These are phyloP conservation scores for Saccharum officinarum DNA, from an alignment of 176 grass and related monocot species.

Conservation along the genomic window DNA sequence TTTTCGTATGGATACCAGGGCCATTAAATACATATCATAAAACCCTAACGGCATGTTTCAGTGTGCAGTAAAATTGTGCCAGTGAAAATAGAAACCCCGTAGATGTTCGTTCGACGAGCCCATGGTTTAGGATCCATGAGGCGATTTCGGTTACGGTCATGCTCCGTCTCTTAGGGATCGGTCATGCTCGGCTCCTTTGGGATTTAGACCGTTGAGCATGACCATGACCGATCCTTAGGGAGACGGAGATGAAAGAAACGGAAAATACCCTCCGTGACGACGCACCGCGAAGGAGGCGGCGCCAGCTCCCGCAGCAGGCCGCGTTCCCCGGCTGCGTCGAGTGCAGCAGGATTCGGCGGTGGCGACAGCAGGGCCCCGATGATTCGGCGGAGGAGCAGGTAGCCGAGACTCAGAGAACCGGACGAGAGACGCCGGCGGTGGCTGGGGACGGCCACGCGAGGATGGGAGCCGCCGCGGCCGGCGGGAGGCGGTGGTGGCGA, in stretches of 20 bases:
- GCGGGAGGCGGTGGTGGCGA: constrained; percentile 27
- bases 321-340: neutral
- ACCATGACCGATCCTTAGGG: constrained; percentile 17
- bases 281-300: neutral
- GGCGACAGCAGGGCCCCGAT: neutral
- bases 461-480: neutral
- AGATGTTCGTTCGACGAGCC: neutral
- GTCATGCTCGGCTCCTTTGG: no score
- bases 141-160: neutral
- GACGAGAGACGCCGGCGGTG: neutral
- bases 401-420: neutral
- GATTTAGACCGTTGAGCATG: no score
- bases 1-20: neutral
- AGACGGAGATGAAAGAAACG: neutral
- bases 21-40: constrained; percentile 14
- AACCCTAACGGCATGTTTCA: constrained; percentile 42
- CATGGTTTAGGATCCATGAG: neutral
- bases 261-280: constrained; percentile 22
- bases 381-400: neutral
- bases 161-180: no score
- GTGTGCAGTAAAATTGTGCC: neutral
- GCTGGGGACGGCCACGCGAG: constrained; percentile 1
- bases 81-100: neutral
- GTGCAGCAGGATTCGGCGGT: neutral
- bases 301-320: neutral